These are phyloP conservation scores for Neonectria hederae DNA, from an alignment of 2,329 filamentous ascomycete species.

Conservation along the genomic window DNA sequence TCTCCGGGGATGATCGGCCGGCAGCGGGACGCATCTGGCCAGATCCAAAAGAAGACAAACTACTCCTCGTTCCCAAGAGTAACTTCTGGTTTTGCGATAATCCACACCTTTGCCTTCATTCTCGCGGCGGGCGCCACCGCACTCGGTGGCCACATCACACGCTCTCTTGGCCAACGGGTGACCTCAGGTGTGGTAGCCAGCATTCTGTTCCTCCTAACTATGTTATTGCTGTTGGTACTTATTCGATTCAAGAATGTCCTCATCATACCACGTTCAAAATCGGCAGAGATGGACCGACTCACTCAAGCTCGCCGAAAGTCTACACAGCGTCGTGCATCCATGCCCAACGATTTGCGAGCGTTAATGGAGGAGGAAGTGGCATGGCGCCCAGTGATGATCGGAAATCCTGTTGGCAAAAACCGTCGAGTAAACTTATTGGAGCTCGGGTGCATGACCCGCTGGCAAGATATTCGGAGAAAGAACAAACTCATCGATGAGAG, in stretches of 20 bases:
- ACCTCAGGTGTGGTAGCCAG: conserved; percentile 75
- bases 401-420: conserved; percentile 74
- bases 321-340: conserved; percentile 55
- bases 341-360: conserved; percentile 50
- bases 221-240: conserved; percentile 69
- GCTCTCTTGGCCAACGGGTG: conserved; percentile 72
- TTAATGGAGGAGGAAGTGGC: conserved; percentile 63
- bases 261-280: conserved; percentile 72
- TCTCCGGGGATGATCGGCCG: conserved; percentile 74
- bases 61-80: conserved; percentile 82
- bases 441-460: conserved; percentile 72
- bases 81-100: conserved; percentile 74
- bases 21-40: conserved; percentile 53
- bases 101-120: conserved; percentile 75
- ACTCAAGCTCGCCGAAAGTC: conserved; percentile 61
- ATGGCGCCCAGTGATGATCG: conserved; percentile 76
- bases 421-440: conserved; percentile 78
- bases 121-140: conserved; percentile 75
- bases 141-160: conserved; percentile 73
- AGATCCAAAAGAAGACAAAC: conserved; percentile 64
- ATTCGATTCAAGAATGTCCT: conserved; percentile 72
- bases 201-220: conserved; percentile 71
- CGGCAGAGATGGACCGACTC: conserved; percentile 63
- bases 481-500: conserved; percentile 65
- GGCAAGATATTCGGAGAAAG: conserved; percentile 74